phyloP scores from a whole-genome alignment of 2,329 filamentous ascomycete species.

The Geosmithia flava region DNA sequence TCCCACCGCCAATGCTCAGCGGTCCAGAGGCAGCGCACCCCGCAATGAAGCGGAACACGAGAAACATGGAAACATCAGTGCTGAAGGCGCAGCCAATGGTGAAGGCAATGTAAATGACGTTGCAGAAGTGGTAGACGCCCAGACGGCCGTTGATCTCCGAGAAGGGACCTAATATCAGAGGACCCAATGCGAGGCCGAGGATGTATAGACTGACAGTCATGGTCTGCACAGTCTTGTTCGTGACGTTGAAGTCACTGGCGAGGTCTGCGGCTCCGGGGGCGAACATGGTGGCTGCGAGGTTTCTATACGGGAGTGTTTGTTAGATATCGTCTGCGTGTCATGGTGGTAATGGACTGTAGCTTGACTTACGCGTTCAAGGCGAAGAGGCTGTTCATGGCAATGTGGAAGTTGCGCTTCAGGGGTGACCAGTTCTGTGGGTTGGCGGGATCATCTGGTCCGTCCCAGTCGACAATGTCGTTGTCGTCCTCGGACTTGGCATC shows the following conservation, averaged over 20 bases:
- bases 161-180: conserved; percentile 37
- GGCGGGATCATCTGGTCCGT: too few relatives aligned
- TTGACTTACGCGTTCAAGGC: too few relatives aligned
- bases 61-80: conserved; percentile 29
- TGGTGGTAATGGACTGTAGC: too few relatives aligned
- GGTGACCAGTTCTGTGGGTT: too few relatives aligned
- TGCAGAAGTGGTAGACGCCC: conserved; percentile 29
- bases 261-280: conserved; percentile 20
- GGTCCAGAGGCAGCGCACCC: conserved; percentile 21
- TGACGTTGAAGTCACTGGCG: conserved; percentile 34
- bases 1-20: conserved; percentile 35
- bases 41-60: conserved; percentile 35
- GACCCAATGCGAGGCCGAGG: conserved; percentile 38
- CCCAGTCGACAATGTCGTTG: too few relatives aligned
- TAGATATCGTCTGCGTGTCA: too few relatives aligned
- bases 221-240: conserved; percentile 31
- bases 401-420: too few relatives aligned
- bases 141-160: conserved; percentile 37
- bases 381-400: too few relatives aligned
- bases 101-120: conserved; percentile 37
- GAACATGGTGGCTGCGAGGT: too few relatives aligned
- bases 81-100: conserved; percentile 34
- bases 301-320: too few relatives aligned
- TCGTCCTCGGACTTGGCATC: too few relatives aligned
- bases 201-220: conserved; percentile 24